Conservation (phyloP, 805 yeast species). For the Jamesozyma piceae region DNA sequence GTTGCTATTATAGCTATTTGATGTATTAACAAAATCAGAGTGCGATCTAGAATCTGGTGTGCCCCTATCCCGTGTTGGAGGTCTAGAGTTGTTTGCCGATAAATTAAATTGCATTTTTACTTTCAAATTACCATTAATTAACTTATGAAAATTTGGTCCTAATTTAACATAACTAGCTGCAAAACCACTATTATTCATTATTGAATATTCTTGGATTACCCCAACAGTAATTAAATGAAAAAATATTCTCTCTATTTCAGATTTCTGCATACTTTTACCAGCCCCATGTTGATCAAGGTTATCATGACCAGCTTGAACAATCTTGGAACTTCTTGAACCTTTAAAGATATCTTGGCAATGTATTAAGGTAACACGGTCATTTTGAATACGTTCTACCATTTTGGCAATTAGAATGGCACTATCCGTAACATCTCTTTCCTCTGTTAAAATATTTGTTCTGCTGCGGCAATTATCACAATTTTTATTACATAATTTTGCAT, state of each 20-base stretch:
- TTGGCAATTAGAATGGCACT: slow-evolving; percentile 50
- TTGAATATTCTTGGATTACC: slow-evolving; percentile 59
- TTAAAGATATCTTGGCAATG: slow-evolving; percentile 78
- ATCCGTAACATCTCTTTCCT: slow-evolving; percentile 59
- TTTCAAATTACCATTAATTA: slow-evolving; percentile 37
- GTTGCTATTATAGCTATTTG: not conserved
- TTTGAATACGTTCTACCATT: slow-evolving; percentile 48
- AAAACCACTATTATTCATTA: slow-evolving; percentile 70
- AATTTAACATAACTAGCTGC: slow-evolving; percentile 63
- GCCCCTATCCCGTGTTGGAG: slow-evolving; percentile 9
- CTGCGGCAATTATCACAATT: slow-evolving; percentile 80
- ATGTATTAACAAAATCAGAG: not conserved
- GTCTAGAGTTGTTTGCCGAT: slow-evolving; percentile 13
- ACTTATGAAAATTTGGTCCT: slow-evolving; percentile 45
- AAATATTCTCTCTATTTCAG: slow-evolving; percentile 72
- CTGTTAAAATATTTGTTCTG: slow-evolving; percentile 35
- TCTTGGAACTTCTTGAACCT: slow-evolving; percentile 60
- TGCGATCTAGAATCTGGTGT: not conserved
- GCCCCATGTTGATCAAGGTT: slow-evolving; percentile 52
- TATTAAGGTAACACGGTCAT: slow-evolving; percentile 59
- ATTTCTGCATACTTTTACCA: slow-evolving; percentile 54
- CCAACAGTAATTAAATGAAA: slow-evolving; percentile 64
- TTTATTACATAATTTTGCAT: slow-evolving; percentile 53
- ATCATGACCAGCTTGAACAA: slow-evolving; percentile 56
- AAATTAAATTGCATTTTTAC: slow-evolving; percentile 44